A percentile compares a stretch with the other conserved stretches of the same genome.
These are phyloP conservation scores for Forsythia suspensa DNA, from an alignment of 257 asterid species.

Conservation along the genomic window DNA sequence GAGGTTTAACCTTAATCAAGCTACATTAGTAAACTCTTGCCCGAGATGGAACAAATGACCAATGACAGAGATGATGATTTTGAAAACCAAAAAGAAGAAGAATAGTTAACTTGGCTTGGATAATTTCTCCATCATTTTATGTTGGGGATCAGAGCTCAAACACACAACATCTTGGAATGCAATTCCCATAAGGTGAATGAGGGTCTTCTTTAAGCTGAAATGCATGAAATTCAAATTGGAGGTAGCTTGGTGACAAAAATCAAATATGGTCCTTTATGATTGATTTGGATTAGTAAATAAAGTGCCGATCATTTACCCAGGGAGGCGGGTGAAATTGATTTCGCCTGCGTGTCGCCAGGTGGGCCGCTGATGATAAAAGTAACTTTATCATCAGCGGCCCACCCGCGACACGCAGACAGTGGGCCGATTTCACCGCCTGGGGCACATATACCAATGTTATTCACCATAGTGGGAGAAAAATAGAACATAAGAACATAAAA, in stretches of 20 bases:
- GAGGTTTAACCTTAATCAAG: not conserved
- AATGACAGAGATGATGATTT: not conserved
- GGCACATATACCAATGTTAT: not conserved
- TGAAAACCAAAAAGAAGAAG: not conserved
- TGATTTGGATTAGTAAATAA: not conserved
- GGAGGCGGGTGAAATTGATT: too few relatives aligned
- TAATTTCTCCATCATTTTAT: slow-evolving; percentile 44
- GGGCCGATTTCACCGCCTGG: too few relatives aligned
- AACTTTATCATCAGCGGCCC: too few relatives aligned
- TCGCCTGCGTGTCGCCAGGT: too few relatives aligned
- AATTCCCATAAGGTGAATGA: slow-evolving; percentile 22
- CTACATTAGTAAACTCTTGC: not conserved
- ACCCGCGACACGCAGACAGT: too few relatives aligned
- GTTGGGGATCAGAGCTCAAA: slow-evolving; percentile 42
- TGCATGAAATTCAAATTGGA: slow-evolving; percentile 27
- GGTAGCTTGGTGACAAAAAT: not conserved
- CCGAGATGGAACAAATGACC: not conserved
- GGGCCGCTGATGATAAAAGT: too few relatives aligned
- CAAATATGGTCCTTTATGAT: not conserved
- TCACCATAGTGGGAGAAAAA: too few relatives aligned
- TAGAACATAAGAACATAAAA: too few relatives aligned
- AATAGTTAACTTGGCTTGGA: slow-evolving; percentile 42
- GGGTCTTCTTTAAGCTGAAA: slow-evolving; percentile 50
- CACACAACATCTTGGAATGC: slow-evolving; percentile 51
- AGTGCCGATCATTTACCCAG: too few relatives aligned